Evolutionary conservation across 805 yeast species (phyloP), one percentile per base, ranked within the genome.

Genomic region (Kluyveromyces starmeri): DNA sequence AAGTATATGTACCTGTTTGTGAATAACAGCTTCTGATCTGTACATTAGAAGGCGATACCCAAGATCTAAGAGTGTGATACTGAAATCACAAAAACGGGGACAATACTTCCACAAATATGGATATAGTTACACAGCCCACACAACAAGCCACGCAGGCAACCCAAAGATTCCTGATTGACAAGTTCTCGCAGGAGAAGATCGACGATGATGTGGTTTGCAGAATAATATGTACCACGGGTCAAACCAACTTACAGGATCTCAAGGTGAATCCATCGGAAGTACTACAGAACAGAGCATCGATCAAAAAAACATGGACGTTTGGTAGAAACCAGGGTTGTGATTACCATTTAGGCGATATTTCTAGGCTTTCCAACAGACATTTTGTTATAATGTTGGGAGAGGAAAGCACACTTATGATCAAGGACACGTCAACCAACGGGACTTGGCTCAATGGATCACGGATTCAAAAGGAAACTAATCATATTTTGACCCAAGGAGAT

Each of bases 341-440:
- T 46, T 72, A 80, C 46, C 62, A 63, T 25, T 61, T 85, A 37
- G 75, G 71, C 7, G 67, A 72, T 28, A 69, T 82, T 13, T 70
- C 83, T 19, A 62, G 88, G 35, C 64, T 86, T 21, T 81, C 92
- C 34, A 83, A 82, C 48, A 64, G 67, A 36, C 97, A 88, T 60
- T 74, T 75, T 63, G 67, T 69, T 52, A 62, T 88, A 5, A 75
- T 86, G 80, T 66, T 78, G 45, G 78, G 77, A 28, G 63, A 68
- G 28, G 68, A 68, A 32, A 73, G 70, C 42, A 70, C 67, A 36
- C 64, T 73, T 3, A 36, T 67, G 34, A 45, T 67, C 11, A 60
- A 55, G 53, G 96, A 88, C 56, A 58, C 68, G 2, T 82, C 95
- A 1, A 89, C 97, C 2, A 92, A 92, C 61, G 98, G 98, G 6